Evolutionary conservation across 805 yeast genomes (phyloP).

Genomic region (Kluyveromyces lactis): DNA sequence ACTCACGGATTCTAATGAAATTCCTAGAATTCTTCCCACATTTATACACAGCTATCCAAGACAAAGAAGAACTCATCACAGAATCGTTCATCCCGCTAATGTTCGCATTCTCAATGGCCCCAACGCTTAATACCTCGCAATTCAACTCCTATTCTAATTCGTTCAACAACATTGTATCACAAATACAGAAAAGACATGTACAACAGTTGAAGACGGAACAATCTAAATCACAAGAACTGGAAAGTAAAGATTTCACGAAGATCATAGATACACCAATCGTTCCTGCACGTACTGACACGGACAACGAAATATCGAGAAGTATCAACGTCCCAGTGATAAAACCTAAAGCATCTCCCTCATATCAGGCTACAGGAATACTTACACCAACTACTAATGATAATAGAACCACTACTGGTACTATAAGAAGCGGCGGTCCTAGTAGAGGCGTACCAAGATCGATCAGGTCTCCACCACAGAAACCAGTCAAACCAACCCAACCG

Average conservation of each 20-base stretch:
- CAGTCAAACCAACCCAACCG: neutral
- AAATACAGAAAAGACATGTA: constrained; percentile 38
- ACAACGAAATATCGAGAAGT: constrained; percentile 17
- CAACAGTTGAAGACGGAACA: constrained; percentile 26
- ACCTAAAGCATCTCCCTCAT: constrained; percentile 14
- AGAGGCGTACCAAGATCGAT: constrained; percentile 7
- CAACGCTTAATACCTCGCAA: constrained; percentile 34
- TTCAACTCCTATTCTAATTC: constrained; percentile 33
- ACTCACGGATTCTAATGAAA: constrained; percentile 50
- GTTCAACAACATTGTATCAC: constrained; percentile 35
- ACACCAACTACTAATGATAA: neutral
- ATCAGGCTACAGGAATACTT: neutral
- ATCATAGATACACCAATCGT: constrained; percentile 16
- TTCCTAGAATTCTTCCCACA: constrained; percentile 37
- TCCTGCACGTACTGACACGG: constrained; percentile 15
- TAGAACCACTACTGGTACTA: neutral
- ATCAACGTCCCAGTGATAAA: constrained; percentile 19
- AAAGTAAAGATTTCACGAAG: constrained; percentile 15
- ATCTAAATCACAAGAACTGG: constrained; percentile 17
- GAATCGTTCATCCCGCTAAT: constrained; percentile 46
- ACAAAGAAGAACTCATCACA: constrained; percentile 42
- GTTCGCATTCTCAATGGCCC: constrained; percentile 41
- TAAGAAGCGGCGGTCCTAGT: neutral
- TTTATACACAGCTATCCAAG: constrained; percentile 31
- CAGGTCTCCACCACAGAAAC: neutral